Evolutionary conservation across 306 rosid genomes (phyloP), one percentile per base, ranked within the genome.

Genomic region (Ceratonia siliqua): DNA sequence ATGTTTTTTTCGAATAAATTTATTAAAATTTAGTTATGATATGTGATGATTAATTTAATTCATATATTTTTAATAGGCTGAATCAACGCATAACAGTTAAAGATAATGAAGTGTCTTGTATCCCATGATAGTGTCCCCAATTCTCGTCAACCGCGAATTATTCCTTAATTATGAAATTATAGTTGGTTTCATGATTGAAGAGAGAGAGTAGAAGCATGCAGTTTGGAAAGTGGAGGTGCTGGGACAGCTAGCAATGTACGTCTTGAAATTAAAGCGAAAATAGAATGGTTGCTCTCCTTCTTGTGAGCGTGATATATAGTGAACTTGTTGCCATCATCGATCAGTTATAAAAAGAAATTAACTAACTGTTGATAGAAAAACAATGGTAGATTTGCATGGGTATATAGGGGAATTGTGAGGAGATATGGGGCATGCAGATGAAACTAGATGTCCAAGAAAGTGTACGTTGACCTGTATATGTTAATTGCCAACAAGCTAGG

Each of bases 41-140:
- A n/a, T n/a, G n/a, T n/a, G n/a, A n/a, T n/a, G n/a, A n/a, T n/a
- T n/a, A n/a, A n/a, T n/a, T n/a, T n/a, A n/a, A n/a, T n/a, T n/a
- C n/a, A n/a, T n/a, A n/a, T n/a, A n/a, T n/a, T n/a, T n/a, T n/a
- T n/a, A n/a, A n/a, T n/a, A n/a, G n/a, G n/a, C n/a, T n/a, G n/a
- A n/a, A n/a, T n/a, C 55, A 58, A 32, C 62, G 39, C 41, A 42
- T 17, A 48, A 43, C 10, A 14, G 13, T 58, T 30, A 20, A 13
- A 10, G 5, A 15, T 33, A 54, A 43, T 74, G 49, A 74, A 83
- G 54, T 65, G 78, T 78, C 7, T 53, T n/a, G 39, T 33, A 28
- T 84, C 9, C 39, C 54, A 70, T 62, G 67, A 67, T 62, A 41
- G 12, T 81, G 73, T 69, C 70, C 35, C 53, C 74, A 72, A 79